A percentile compares a stretch with the other conserved stretches of the same genome.
Evolutionary conservation across 2,329 filamentous ascomycete genomes (phyloP).

Genomic region (Fonsecaea erecta): DNA sequence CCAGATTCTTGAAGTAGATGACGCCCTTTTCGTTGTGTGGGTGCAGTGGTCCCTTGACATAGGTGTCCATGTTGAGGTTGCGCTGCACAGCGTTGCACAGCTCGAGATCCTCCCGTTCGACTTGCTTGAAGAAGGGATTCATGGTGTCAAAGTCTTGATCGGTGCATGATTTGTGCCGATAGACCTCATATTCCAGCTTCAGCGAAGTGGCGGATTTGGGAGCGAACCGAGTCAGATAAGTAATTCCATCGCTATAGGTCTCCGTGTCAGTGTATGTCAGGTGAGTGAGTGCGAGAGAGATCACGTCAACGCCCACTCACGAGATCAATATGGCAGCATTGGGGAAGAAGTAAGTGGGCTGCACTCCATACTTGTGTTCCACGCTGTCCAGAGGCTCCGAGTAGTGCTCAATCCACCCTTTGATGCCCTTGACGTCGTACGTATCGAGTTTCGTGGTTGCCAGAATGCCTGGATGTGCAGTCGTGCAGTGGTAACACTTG

Average conservation of each 20-base stretch:
- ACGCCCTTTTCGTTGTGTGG: constrained; percentile 58
- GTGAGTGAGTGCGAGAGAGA: neutral
- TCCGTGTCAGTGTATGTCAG: neutral
- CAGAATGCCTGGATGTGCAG: constrained; percentile 23
- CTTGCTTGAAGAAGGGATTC: constrained; percentile 64
- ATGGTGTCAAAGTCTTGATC: constrained; percentile 63
- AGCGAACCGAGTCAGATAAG: constrained; percentile 24
- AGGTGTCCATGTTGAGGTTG: constrained; percentile 64
- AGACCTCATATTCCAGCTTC: constrained; percentile 66
- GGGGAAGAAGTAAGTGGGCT: constrained; percentile 27
- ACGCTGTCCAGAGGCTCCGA: constrained; percentile 19
- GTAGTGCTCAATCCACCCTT: constrained; percentile 23
- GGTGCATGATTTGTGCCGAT: constrained; percentile 62
- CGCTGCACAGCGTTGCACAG: constrained; percentile 63
- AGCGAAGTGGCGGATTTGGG: constrained; percentile 48
- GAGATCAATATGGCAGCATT: constrained; percentile 28
- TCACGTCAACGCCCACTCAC: constrained; percentile 6
- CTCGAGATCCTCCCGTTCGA: constrained; percentile 68
- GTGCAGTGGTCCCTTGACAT: constrained; percentile 65
- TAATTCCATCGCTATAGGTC: constrained; percentile 17
- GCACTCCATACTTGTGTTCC: constrained; percentile 22
- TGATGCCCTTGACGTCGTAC: constrained; percentile 22
- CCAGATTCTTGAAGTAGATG: constrained; percentile 59
- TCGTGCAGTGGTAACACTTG: constrained; percentile 30
- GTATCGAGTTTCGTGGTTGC: constrained; percentile 22